phyloP scores from a whole-genome alignment of 83 land plant species.

The Thuja plicata region DNA sequence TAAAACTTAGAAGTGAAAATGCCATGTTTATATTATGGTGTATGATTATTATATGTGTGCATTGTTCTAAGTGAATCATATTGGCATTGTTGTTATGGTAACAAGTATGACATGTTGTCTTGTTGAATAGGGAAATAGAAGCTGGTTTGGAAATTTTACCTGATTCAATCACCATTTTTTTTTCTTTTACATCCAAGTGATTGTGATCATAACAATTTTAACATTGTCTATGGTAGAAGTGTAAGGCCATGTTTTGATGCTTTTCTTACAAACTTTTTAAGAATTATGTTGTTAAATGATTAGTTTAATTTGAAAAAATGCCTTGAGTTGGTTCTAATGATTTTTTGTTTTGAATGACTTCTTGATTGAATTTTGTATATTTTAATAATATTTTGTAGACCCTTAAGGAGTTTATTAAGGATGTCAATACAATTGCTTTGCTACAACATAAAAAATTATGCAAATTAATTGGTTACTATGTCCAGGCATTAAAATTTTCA shows the following conservation, averaged over 20 bases:
- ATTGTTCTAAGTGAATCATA: neutral
- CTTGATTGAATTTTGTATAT: neutral
- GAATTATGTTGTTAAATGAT: neutral
- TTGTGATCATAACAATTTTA: neutral
- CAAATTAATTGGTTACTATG: constrained; percentile 63
- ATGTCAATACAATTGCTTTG: constrained; percentile 54
- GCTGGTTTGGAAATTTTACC: neutral
- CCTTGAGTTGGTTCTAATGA: neutral
- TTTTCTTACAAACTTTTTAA: neutral
- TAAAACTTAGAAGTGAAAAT: neutral
- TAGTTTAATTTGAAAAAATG: neutral
- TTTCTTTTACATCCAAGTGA: neutral
- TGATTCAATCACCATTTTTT: neutral
- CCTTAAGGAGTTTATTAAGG: constrained; percentile 67
- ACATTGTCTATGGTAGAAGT: neutral
- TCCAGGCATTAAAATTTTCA: too few relatives aligned
- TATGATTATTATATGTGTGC: neutral
- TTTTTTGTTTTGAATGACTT: too few relatives aligned
- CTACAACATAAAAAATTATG: constrained; percentile 75
- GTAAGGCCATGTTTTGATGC: neutral
- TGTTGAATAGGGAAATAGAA: neutral
- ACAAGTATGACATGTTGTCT: neutral
- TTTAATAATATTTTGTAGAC: constrained; percentile 26
- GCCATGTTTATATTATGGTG: neutral
- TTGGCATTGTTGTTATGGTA: neutral